A percentile compares a stretch with the other conserved stretches of the same genome.
These are phyloP conservation scores for Phascolomyces articulosus DNA, from an alignment of 371 early-diverging fungal genomes.

Conservation along the genomic window DNA sequence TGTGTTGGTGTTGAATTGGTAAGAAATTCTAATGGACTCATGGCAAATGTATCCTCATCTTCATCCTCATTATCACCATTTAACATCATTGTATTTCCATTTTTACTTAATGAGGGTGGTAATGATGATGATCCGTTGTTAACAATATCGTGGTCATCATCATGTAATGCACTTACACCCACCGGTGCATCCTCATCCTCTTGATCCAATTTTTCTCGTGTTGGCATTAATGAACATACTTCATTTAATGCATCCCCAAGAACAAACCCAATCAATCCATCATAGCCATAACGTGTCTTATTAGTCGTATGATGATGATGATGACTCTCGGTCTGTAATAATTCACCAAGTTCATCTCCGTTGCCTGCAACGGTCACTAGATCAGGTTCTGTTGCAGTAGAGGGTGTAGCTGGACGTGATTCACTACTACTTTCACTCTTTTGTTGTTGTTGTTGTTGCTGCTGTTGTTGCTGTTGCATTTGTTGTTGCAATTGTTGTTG, in stretches of 20 bases:
- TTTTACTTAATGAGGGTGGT: neutral
- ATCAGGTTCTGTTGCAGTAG: slow-evolving; percentile 2
- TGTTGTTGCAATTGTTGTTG: neutral
- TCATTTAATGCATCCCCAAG: slow-evolving; percentile 42
- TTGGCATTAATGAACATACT: slow-evolving; percentile 16
- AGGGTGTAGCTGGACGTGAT: slow-evolving; percentile 21
- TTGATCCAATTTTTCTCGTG: slow-evolving; percentile 9
- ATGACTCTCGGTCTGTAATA: neutral
- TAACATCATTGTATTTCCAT: neutral
- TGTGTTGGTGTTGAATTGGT: slow-evolving; percentile 36
- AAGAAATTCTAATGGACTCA: slow-evolving; percentile 41
- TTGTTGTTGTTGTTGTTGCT: slow-evolving; percentile 28
- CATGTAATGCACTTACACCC: slow-evolving; percentile 37
- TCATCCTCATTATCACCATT: slow-evolving; percentile 8
- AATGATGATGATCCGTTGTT: too few species aligned
- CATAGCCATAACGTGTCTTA: slow-evolving; percentile 8
- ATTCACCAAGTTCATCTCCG: slow-evolving; percentile 2
- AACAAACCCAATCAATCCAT: slow-evolving; percentile 41
- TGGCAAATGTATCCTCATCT: slow-evolving; percentile 3
- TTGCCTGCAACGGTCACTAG: neutral
- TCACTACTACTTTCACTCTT: slow-evolving; percentile 24
- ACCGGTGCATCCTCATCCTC: slow-evolving; percentile 42
- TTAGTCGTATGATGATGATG: neutral
- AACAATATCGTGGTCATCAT: slow-evolving; percentile 3
- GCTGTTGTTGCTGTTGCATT: neutral